These are phyloP conservation scores for Colletotrichum abscissum DNA, from an alignment of 2,329 filamentous ascomycete genomes.

Conservation along the genomic window DNA sequence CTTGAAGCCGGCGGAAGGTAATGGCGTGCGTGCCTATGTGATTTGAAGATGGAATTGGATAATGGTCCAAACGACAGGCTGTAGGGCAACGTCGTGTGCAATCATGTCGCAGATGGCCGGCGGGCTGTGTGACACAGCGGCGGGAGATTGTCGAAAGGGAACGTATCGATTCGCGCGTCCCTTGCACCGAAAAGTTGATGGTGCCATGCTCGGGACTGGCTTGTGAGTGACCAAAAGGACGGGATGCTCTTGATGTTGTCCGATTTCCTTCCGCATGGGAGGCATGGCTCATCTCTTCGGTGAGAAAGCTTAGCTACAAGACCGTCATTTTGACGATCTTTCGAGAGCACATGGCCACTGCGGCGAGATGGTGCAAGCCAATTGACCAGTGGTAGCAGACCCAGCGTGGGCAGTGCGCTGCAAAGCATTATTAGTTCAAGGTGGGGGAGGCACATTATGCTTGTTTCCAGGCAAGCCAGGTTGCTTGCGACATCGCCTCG, in stretches of 20 bases:
- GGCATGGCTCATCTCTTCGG: not conserved
- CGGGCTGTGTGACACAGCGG: not conserved
- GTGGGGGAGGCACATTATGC: not conserved
- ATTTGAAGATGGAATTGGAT: conserved; percentile 1
- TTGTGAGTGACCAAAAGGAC: not conserved
- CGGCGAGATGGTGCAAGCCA: not conserved
- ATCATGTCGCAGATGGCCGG: not conserved
- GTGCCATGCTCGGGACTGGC: not conserved
- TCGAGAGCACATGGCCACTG: not conserved
- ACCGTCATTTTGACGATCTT: not conserved
- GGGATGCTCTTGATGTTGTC: not conserved
- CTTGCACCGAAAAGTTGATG: not conserved
- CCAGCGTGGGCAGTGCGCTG: not conserved
- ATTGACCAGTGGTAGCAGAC: not conserved
- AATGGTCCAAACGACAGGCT: not conserved
- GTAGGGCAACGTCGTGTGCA: not conserved
- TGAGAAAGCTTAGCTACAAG: not conserved
- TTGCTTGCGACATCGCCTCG: not conserved
- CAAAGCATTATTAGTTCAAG: not conserved
- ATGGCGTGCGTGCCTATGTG: not conserved
- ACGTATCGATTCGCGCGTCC: not conserved
- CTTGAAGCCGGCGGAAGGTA: not conserved
- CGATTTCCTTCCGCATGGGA: not conserved
- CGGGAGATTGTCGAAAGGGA: not conserved
- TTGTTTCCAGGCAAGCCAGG: not conserved